Evolutionary conservation across 2,329 filamentous ascomycete species (phyloP).

Genomic region (Colletotrichum somersetense): DNA sequence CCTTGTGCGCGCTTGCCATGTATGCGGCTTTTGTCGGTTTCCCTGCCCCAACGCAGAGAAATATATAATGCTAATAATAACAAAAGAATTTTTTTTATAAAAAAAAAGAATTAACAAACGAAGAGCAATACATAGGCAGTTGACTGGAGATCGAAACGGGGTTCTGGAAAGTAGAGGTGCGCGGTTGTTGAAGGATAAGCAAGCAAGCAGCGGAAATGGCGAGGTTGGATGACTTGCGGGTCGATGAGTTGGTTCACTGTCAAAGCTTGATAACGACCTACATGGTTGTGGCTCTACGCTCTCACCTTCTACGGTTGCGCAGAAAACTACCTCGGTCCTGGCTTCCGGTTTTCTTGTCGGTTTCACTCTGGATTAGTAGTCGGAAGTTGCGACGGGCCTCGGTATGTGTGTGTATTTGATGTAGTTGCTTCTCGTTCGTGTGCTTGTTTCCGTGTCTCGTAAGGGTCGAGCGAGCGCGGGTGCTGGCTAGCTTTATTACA

Average conservation of each 20-base stretch:
- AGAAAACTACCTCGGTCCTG: not conserved
- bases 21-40: not conserved
- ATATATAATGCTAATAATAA: too few species aligned
- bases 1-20: not conserved
- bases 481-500: not conserved
- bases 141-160: not conserved
- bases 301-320: not conserved
- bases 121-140: too few species aligned
- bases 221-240: not conserved
- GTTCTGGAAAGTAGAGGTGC: not conserved
- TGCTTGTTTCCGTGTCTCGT: not conserved
- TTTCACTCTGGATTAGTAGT: not conserved
- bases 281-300: not conserved
- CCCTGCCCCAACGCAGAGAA: not conserved
- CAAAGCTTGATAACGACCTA: too few species aligned
- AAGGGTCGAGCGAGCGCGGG: not conserved
- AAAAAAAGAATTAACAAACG: too few species aligned
- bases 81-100: not conserved
- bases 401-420: not conserved
- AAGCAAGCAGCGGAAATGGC: not conserved
- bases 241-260: not conserved
- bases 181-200: not conserved
- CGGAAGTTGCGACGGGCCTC: too few species aligned
- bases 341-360: not conserved
- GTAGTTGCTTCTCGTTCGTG: not conserved